Base-by-base conservation (phyloP, 2,329 filamentous ascomycete species). In the Knoxdaviesia capensis region DNA sequence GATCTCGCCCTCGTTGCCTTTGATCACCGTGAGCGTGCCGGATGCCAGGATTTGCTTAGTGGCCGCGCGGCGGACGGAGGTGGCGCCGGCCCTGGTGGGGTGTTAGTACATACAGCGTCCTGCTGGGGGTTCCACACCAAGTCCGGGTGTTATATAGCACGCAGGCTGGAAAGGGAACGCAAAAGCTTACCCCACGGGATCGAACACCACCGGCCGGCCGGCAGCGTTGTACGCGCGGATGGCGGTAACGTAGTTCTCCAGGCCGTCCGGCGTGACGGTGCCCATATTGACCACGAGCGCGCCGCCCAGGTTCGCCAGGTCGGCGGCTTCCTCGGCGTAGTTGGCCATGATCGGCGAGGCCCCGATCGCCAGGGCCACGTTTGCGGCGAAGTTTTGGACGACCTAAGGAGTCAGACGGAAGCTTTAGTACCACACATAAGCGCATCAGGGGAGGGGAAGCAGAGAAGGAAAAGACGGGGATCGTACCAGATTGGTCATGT, bases 261-360 rank as follows among this genome's bases (percentile, higher is more conserved):
- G 59, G 34, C 77, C 78, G 5, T 85, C 80, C 0, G 78, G 74
- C 1, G 82, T 90, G 6, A 88, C 76, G 0, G 85, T 94, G 31
- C 88, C 88, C 85, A 94, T 94, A 60, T 96, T 96, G 54, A 96
- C 70, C 38, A 96, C 80, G 1, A 96, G 69, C 1, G 79, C 74
- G 7, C 83, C 85, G 34, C 78, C 77, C 0, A 92, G 69, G 31
- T 67, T 69, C 8, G 80, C 77, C n/a, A 96, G 69, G 53, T 94
- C 87, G 6, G 61, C 56, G 0, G 86, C 86, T 64, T 96, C 88
- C 41, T 77, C 72, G 30, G 77, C 82, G 52, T 87, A 82, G 56
- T 83, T 87, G 6, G 86, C 78, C 88, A 96, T 96, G 58, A 94
- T 94, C 35, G 88, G 88, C 20, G 81, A 90, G 8, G 82, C 81